Evolutionary conservation across 805 yeast genomes (phyloP).

Genomic region (Torulaspora microellipsoides): DNA sequence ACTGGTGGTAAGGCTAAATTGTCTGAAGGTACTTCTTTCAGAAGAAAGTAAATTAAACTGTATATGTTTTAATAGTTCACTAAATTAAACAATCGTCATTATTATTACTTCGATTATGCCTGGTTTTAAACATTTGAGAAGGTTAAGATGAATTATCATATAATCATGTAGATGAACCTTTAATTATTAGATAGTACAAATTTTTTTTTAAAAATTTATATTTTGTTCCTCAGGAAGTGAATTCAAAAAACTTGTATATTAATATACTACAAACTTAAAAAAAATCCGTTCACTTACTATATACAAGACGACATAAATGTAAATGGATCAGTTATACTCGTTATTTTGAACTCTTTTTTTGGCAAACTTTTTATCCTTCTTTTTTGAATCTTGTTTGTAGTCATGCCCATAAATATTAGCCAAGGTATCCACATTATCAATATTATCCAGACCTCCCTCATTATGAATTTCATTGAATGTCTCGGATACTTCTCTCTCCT

Average conservation of each 20-base stretch:
- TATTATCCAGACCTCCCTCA: conserved; percentile 1
- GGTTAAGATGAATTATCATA: conserved; percentile 1
- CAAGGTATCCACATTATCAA: conserved; percentile 13
- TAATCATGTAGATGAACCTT: not conserved
- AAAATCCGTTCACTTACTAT: too few species aligned
- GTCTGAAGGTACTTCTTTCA: conserved; percentile 99
- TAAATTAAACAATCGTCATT: conserved; percentile 8
- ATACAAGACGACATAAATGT: too few species aligned
- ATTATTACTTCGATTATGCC: not conserved
- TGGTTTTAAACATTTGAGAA: not conserved
- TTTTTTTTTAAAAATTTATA: too few species aligned
- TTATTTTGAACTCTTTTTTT: conserved; percentile 4
- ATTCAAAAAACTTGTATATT: too few species aligned
- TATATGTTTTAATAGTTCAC: conserved; percentile 10
- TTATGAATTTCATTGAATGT: conserved; percentile 17
- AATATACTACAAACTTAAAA: too few species aligned
- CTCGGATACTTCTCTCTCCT: conserved; percentile 19
- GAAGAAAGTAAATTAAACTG: conserved; percentile 74
- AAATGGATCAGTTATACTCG: not conserved
- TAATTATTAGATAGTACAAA: too few species aligned
- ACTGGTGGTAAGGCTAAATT: conserved; percentile 99
- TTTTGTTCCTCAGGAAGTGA: too few species aligned
- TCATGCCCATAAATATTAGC: conserved; percentile 19
- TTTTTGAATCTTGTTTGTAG: conserved; percentile 10
- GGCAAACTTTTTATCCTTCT: conserved; percentile 11